phyloP scores from a whole-genome alignment of 176 grass and related monocot genomes.

The Leersia perrieri region DNA sequence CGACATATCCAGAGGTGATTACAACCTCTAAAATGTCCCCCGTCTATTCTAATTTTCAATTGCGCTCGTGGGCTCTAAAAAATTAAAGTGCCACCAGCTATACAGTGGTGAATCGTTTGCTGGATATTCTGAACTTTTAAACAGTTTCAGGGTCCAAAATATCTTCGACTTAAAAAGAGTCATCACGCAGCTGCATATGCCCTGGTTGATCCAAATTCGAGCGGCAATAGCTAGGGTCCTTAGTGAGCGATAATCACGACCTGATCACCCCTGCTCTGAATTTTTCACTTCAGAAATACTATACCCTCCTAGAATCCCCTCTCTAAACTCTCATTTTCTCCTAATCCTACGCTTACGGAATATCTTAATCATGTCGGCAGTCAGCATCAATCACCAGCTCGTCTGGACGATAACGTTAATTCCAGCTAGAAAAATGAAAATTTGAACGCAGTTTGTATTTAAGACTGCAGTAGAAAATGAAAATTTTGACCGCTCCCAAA shows the following conservation, averaged over 20 bases:
- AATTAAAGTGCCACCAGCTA: not conserved
- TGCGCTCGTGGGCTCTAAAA: not conserved
- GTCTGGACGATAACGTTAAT: not conserved
- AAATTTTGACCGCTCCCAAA: not conserved
- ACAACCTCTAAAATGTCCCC: not conserved
- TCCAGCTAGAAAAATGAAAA: not conserved
- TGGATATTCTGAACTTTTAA: not conserved
- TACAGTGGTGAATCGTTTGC: not conserved
- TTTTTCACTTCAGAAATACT: too few species aligned
- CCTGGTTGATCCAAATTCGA: not conserved
- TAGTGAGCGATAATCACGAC: not conserved
- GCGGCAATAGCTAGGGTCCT: not conserved
- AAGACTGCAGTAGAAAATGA: too few species aligned
- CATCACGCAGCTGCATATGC: not conserved
- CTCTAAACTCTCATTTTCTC: too few species aligned
- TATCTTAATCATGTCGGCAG: not conserved
- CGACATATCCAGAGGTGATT: not conserved
- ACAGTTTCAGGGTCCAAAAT: not conserved
- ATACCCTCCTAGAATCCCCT: too few species aligned
- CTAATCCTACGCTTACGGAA: not conserved
- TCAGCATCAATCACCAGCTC: too few species aligned
- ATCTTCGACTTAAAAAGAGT: not conserved
- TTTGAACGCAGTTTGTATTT: too few species aligned
- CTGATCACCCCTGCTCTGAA: not conserved
- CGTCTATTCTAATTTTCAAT: too few species aligned